Base-by-base conservation (phyloP, 1,284 basidiomycete species). In the Cryptococcus sp. region DNA sequence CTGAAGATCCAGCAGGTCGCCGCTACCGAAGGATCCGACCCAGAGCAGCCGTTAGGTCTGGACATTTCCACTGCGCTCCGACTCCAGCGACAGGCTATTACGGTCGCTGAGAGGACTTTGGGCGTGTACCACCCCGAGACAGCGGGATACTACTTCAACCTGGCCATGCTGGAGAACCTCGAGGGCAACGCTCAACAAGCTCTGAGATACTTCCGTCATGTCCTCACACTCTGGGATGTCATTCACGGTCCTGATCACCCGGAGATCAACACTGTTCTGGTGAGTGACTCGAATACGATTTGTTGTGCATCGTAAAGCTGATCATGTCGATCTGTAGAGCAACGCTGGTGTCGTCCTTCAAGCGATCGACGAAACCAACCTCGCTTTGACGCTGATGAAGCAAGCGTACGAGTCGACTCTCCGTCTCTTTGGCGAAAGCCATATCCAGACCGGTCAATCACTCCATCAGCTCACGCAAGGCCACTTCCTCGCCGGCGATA, bases 81-180 rank as follows among this genome's bases (percentile, higher is more conserved):
- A 40, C 77, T 83, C 62, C 82, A 83, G 68, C 75, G 82, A 51
- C 82, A 83, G 72, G 83, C 82, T 20, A 80, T 84, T 56, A 82
- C 83, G 49, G 78, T 84, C 47, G 79, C 82, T 50, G 84, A 85
- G 71, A 76, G 84, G 38, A 82, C 82, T 3, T 68, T 81, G 17
- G 84, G 84, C 50, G 68, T 85, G 38, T 83, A 84, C 69, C 78
- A 81, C 62, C 75, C 79, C 47, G 82, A 83, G 63, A 83, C 83
- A 11, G 76, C 82, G 39, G 76, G 78, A 47, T 83, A 82, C 71
- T 84, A 84, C 78, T 79, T 81, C 70, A 82, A 84, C 66, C 71
- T 85, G n/a, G 82, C 83, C 13, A 81, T 83, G 68, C 72, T 85
- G 52, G 75, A 79, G 54, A 77, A 80, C 53, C 73, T 83, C 58